Conservation (phyloP, 2,329 filamentous ascomycete species). For the Zopfia rhizophila region DNA sequence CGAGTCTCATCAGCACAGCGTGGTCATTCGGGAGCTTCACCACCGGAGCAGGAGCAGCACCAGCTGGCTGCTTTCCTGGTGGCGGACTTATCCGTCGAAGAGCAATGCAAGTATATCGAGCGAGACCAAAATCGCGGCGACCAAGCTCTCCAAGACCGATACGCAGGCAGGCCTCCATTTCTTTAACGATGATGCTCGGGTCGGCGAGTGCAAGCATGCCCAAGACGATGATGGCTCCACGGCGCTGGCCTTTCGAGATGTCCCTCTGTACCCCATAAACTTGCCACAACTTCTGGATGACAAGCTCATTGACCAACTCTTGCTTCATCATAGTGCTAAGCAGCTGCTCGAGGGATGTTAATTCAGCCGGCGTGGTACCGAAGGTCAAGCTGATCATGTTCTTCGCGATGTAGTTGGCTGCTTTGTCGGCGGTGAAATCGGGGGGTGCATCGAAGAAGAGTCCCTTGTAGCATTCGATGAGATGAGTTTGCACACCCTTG, state of each 20-base stretch:
- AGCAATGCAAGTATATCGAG: conserved; percentile 95
- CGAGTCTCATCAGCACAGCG: conserved; percentile 82
- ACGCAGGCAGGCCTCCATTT: conserved; percentile 93
- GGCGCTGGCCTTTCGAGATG: conserved; percentile 88
- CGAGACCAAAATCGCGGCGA: conserved; percentile 83
- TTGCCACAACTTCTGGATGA: conserved; percentile 94
- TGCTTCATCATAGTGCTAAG: conserved; percentile 98
- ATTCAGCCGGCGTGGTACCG: conserved; percentile 90
- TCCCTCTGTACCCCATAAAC: conserved; percentile 92
- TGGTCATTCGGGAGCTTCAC: conserved; percentile 91
- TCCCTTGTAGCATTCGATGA: conserved; percentile 96
- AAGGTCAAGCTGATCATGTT: conserved; percentile 99
- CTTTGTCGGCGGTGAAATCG: conserved; percentile 85
- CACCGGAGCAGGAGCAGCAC: conserved; percentile 64
- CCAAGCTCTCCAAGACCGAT: conserved; percentile 88
- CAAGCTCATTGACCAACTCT: conserved; percentile 83
- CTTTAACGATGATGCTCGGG: conserved; percentile 90
- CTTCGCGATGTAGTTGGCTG: conserved; percentile 92
- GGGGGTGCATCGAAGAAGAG: conserved; percentile 97
- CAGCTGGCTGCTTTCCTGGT: conserved; percentile 72
- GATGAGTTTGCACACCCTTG: conserved; percentile 94
- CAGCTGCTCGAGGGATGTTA: conserved; percentile 94
- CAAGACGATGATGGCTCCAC: conserved; percentile 93
- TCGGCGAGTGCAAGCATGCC: conserved; percentile 96
- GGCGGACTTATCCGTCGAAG: conserved; percentile 86